Evolutionary conservation across 495 filamentous ascomycete genomes (phyloP).

Genomic region (Talaromyces stipitatus): DNA sequence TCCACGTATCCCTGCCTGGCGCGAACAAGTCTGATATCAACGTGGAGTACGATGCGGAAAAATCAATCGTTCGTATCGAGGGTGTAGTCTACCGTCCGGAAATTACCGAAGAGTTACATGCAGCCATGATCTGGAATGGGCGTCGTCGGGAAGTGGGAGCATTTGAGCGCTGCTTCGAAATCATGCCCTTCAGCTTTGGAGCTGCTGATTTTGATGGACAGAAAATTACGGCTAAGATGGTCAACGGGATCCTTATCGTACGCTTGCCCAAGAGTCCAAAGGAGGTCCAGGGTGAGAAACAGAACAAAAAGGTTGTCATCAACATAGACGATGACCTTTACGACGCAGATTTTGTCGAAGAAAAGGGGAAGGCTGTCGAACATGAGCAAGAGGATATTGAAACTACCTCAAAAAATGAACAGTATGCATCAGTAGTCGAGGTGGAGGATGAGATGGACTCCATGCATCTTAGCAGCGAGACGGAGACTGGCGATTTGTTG

Average conservation of each 20-base stretch:
- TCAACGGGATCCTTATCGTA: slow-evolving; percentile 61
- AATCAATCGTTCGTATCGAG: slow-evolving; percentile 53
- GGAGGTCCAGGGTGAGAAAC: slow-evolving; percentile 7
- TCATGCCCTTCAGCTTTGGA: slow-evolving; percentile 41
- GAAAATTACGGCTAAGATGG: slow-evolving; percentile 61
- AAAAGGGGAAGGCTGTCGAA: not conserved
- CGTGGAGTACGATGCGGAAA: slow-evolving; percentile 66
- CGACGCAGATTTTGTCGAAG: not conserved
- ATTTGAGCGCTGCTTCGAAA: slow-evolving; percentile 61
- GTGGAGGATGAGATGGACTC: slow-evolving; percentile 7
- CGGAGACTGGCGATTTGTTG: slow-evolving; percentile 2
- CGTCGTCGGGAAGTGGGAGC: slow-evolving; percentile 53
- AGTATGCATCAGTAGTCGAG: slow-evolving; percentile 15
- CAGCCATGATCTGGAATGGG: slow-evolving; percentile 56
- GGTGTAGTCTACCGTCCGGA: slow-evolving; percentile 66
- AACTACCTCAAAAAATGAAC: slow-evolving; percentile 7
- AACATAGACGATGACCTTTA: slow-evolving; percentile 11
- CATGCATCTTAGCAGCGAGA: slow-evolving; percentile 4
- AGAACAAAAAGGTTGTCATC: slow-evolving; percentile 16
- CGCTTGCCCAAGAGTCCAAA: slow-evolving; percentile 59
- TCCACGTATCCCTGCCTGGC: slow-evolving; percentile 70
- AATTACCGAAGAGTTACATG: slow-evolving; percentile 59
- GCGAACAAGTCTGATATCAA: slow-evolving; percentile 70
- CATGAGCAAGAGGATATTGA: not conserved
- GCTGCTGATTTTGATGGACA: slow-evolving; percentile 58